Evolutionary conservation across 1,284 basidiomycete genomes (phyloP).

Genomic region (Ustilago nuda): DNA sequence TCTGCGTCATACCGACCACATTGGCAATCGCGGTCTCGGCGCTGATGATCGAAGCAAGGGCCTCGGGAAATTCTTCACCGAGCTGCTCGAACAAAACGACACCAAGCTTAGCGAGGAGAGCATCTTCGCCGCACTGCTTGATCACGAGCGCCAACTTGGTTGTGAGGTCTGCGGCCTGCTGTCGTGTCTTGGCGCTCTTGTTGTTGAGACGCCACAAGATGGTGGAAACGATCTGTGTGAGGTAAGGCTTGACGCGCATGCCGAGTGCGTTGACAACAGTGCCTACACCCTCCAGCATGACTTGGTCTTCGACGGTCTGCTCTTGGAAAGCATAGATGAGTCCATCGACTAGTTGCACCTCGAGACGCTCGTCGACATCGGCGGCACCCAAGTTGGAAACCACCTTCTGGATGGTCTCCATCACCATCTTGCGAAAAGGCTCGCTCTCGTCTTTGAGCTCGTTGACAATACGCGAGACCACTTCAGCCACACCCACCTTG

Average conservation of each 20-base stretch:
- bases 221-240: conserved; percentile 99
- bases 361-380: conserved; percentile 94
- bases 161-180: conserved; percentile 97
- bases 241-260: conserved; percentile 97
- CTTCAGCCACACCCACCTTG: conserved; percentile 94
- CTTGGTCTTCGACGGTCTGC: conserved; percentile 97
- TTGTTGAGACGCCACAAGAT: conserved; percentile 99
- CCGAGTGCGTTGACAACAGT: conserved; percentile 96
- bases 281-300: conserved; percentile 98
- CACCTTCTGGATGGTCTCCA: conserved; percentile 99
- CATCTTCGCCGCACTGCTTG: conserved; percentile 98
- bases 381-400: conserved; percentile 90
- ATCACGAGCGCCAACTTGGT: conserved; percentile 94
- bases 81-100: conserved; percentile 98
- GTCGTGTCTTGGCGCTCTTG: conserved; percentile 98
- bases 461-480: conserved; percentile 93
- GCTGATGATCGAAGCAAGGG: conserved; percentile 94
- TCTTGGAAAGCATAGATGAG: conserved; percentile 99
- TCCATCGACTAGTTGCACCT: conserved; percentile 93
- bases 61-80: conserved; percentile 99
- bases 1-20: conserved; percentile 99
- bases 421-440: conserved; percentile 99
- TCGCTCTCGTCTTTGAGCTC: conserved; percentile 86
- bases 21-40: conserved; percentile 99
- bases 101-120: conserved; percentile 93